These are phyloP conservation scores for Urochloa ruziziensis DNA, from an alignment of 176 grass and related monocot species.

Conservation along the genomic window DNA sequence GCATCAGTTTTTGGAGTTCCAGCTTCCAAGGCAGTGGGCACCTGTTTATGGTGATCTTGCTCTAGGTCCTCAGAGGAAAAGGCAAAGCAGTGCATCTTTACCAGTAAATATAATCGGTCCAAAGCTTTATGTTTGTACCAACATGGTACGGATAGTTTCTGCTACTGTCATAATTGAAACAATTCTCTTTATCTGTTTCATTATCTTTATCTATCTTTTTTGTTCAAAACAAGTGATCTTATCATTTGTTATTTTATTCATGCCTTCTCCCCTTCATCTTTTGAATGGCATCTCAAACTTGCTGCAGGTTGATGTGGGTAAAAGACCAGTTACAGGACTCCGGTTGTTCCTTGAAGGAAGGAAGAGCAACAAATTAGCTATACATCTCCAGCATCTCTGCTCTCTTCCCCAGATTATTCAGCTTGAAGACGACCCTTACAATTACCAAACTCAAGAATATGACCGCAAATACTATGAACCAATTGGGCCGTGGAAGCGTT, in stretches of 20 bases:
- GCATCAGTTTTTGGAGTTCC: slow-evolving; percentile 96
- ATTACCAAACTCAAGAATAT: slow-evolving; percentile 39
- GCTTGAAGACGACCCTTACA: slow-evolving; percentile 60
- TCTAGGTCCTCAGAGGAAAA: slow-evolving; percentile 87
- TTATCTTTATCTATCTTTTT: background rate
- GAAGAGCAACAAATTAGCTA: slow-evolving; percentile 88
- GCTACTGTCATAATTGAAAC: background rate
- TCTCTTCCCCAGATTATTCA: slow-evolving; percentile 88
- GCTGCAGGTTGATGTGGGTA: slow-evolving; percentile 80
- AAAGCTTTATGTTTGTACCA: slow-evolving; percentile 91
- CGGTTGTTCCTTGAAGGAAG: slow-evolving; percentile 91
- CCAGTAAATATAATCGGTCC: slow-evolving; percentile 90
- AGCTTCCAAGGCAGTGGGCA: slow-evolving; percentile 96
- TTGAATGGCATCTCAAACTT: slow-evolving; percentile 15
- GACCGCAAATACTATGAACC: slow-evolving; percentile 85
- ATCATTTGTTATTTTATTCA: slow-evolving; percentile 1
- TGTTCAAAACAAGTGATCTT: background rate
- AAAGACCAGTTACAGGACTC: slow-evolving; percentile 79
- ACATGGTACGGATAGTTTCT: slow-evolving; percentile 57
- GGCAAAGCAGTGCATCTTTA: slow-evolving; percentile 75
- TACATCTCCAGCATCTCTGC: slow-evolving; percentile 92
- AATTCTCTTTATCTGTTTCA: background rate
- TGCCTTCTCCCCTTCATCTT: background rate
- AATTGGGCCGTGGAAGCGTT: slow-evolving; percentile 72
- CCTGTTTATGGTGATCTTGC: slow-evolving; percentile 90